A percentile compares a stretch with the other conserved stretches of the same genome.
phyloP scores from a whole-genome alignment of 805 yeast species.

The Danielia oregonensis region DNA sequence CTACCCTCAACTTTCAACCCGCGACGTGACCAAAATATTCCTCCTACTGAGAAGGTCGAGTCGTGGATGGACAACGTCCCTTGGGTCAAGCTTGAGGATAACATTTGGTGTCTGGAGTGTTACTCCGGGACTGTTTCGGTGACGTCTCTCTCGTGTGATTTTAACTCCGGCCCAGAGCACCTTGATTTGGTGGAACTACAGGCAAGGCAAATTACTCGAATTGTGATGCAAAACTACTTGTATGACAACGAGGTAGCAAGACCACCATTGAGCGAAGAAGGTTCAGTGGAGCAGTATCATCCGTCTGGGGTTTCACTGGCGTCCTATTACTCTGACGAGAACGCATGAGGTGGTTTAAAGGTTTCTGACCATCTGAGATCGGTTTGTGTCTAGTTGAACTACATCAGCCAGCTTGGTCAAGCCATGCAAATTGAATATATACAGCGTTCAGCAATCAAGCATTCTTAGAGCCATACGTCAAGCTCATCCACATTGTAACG shows the following conservation, averaged over 20 bases:
- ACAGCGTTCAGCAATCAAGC: too few species aligned
- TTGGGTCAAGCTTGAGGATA: constrained; percentile 25
- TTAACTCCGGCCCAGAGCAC: constrained; percentile 22
- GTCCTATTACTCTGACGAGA: too few species aligned
- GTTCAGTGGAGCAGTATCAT: too few species aligned
- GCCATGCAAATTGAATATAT: too few species aligned
- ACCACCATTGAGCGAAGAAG: too few species aligned
- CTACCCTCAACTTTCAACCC: constrained; percentile 57
- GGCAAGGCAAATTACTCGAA: constrained; percentile 47
- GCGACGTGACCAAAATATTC: constrained; percentile 59
- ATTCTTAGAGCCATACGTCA: constrained; percentile 36
- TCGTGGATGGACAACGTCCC: constrained; percentile 65
- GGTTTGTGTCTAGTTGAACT: too few species aligned
- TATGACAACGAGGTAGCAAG: constrained; percentile 14
- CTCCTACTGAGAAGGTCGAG: constrained; percentile 59
- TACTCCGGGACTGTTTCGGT: constrained; percentile 45
- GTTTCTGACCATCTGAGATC: too few species aligned
- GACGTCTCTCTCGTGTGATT: constrained; percentile 5
- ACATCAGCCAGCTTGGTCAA: too few species aligned
- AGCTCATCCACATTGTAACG: constrained; percentile 45
- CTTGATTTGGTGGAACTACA: constrained; percentile 53
- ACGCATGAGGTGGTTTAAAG: constrained; percentile 10
- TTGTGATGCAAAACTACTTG: constrained; percentile 12
- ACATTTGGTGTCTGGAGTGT: constrained; percentile 37
- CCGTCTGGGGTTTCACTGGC: too few species aligned